phyloP scores from a whole-genome alignment of 2,329 filamentous ascomycete genomes.

The Camillea tinctor region DNA sequence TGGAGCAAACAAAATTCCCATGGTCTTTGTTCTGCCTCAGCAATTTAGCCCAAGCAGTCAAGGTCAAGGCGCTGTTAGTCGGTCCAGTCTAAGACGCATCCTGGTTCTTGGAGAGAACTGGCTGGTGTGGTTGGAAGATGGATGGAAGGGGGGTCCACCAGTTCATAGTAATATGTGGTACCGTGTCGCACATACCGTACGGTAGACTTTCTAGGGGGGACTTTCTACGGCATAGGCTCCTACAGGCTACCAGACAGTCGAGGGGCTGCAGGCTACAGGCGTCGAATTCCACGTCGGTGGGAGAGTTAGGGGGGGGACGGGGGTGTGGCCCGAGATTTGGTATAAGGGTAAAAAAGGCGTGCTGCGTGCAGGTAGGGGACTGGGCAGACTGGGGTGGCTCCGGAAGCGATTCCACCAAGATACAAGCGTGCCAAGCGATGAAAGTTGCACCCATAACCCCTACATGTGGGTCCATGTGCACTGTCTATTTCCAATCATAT shows the following conservation, averaged over 20 bases:
- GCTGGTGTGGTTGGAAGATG: neutral
- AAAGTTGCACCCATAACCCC: neutral
- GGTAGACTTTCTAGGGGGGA: neutral
- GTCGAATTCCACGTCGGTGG: neutral
- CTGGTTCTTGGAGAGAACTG: neutral
- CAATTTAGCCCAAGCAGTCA: neutral
- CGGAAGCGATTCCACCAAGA: neutral
- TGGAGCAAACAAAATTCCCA: neutral
- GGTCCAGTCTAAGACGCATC: neutral
- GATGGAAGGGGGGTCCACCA: neutral
- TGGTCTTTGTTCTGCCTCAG: neutral
- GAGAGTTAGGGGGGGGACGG: neutral
- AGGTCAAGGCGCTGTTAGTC: neutral
- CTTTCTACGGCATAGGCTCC: neutral
- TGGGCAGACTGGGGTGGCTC: too few relatives aligned
- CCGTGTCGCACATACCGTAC: neutral
- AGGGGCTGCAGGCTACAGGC: neutral
- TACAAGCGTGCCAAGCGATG: neutral
- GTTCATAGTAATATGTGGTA: neutral
- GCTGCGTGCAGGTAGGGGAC: neutral
- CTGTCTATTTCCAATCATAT: neutral
- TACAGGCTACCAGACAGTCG: neutral
- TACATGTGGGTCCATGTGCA: neutral
- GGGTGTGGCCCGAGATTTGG: neutral
- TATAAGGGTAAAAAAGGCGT: neutral